Evolutionary conservation across 2,329 filamentous ascomycete species (phyloP).

Genomic region (Microsporum audouinii): DNA sequence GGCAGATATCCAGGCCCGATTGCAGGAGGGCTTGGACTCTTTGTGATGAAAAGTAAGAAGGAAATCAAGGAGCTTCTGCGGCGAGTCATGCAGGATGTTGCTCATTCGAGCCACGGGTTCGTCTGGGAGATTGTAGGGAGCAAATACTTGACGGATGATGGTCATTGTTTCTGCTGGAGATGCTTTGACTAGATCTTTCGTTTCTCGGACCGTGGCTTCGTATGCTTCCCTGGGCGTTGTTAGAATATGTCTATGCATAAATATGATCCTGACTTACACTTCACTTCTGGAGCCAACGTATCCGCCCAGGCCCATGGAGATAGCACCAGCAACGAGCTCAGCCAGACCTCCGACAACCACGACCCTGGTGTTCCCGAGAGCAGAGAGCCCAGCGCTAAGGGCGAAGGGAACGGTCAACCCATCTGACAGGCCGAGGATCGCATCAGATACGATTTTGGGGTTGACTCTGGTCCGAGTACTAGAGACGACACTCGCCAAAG

Average conservation of each 20-base stretch:
- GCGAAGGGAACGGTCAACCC: conserved; percentile 36
- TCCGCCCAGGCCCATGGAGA: conserved; percentile 35
- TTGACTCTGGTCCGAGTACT: conserved; percentile 26
- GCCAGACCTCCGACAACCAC: conserved; percentile 34
- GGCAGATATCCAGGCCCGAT: conserved; percentile 43
- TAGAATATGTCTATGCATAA: background rate
- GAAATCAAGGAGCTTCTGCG: conserved; percentile 35
- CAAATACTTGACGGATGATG: conserved; percentile 34
- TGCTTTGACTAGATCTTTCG: conserved; percentile 29
- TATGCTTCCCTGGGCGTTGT: conserved; percentile 32
- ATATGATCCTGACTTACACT: conserved; percentile 28
- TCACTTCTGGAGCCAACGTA: conserved; percentile 40
- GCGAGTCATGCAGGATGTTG: conserved; percentile 27
- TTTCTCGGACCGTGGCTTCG: conserved; percentile 35
- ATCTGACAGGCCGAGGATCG: conserved; percentile 33
- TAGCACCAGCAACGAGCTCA: conserved; percentile 32
- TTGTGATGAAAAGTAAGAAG: conserved; percentile 40
- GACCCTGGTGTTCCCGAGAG: conserved; percentile 28
- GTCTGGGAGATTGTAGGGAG: conserved; percentile 31
- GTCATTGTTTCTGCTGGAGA: conserved; percentile 27
- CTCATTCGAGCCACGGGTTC: conserved; percentile 28
- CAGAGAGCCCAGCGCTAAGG: conserved; percentile 32
- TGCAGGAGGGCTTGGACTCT: conserved; percentile 34
- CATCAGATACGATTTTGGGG: conserved; percentile 37
- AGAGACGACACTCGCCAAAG: background rate